A percentile compares a stretch with the other conserved stretches of the same genome.
phyloP scores from a whole-genome alignment of 371 early-diverging fungal genomes.

The Syncephalastrum racemosum region DNA sequence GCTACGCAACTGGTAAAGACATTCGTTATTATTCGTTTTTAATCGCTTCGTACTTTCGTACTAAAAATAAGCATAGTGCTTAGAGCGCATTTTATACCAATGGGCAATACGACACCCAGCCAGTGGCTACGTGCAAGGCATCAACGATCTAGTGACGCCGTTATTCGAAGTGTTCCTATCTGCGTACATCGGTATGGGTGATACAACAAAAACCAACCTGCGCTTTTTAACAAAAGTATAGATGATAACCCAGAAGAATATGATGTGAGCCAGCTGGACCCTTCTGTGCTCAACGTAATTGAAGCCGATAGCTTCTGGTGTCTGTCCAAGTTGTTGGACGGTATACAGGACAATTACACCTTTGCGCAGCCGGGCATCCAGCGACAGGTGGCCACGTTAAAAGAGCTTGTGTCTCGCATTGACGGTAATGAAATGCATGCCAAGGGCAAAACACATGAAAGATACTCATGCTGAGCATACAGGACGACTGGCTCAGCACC shows the following conservation, averaged over 20 bases:
- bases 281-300: constrained; percentile 63
- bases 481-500: constrained; percentile 80
- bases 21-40: constrained; percentile 4
- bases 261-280: constrained; percentile 59
- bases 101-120: constrained; percentile 98
- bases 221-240: constrained; percentile 2
- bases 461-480: neutral
- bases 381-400: constrained; percentile 82
- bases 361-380: constrained; percentile 96
- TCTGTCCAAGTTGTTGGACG: constrained; percentile 91
- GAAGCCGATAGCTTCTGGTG: constrained; percentile 98
- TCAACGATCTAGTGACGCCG: constrained; percentile 97
- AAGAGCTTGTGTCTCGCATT: constrained; percentile 89
- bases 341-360: constrained; percentile 98
- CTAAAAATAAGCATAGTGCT: constrained; percentile 49
- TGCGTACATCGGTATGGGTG: constrained; percentile 55
- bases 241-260: constrained; percentile 72
- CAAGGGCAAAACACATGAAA: neutral
- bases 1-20: constrained; percentile 74
- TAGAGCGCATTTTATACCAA: constrained; percentile 91
- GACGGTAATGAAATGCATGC: constrained; percentile 59
- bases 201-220: neutral
- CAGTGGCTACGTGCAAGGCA: constrained; percentile 99
- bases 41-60: too few species aligned
- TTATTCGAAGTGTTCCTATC: constrained; percentile 91